phyloP scores from a whole-genome alignment of 2,329 filamentous ascomycete species.

The Hymenoscyphus salicellus region DNA sequence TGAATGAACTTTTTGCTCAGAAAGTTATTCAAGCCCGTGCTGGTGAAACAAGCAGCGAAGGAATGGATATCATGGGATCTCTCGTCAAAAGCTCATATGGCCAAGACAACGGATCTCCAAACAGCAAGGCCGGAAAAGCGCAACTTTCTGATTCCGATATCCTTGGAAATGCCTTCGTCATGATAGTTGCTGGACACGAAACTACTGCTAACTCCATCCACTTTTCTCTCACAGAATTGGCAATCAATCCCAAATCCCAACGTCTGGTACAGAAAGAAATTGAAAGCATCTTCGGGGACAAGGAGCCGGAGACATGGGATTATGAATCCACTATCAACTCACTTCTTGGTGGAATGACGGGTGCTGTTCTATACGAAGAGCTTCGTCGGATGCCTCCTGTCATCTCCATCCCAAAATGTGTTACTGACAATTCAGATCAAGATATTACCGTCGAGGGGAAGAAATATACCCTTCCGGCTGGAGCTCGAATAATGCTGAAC shows the following conservation, averaged over 20 bases:
- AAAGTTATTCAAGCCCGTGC: constrained; percentile 47
- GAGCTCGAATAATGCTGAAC: constrained; percentile 54
- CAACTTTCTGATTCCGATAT: constrained; percentile 64
- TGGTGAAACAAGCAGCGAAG: constrained; percentile 39
- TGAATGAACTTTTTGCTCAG: constrained; percentile 55
- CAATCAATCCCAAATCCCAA: constrained; percentile 62
- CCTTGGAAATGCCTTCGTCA: constrained; percentile 67
- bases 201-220: constrained; percentile 74
- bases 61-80: constrained; percentile 56
- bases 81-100: constrained; percentile 47
- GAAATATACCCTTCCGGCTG: constrained; percentile 56
- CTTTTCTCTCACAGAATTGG: constrained; percentile 66
- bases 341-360: constrained; percentile 67
- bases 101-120: constrained; percentile 27
- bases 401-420: constrained; percentile 67
- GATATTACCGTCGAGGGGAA: constrained; percentile 57
- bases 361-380: constrained; percentile 75
- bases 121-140: constrained; percentile 45
- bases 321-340: constrained; percentile 66
- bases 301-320: constrained; percentile 61
- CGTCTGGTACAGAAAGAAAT: constrained; percentile 66
- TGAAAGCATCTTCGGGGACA: constrained; percentile 59
- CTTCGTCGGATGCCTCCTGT: constrained; percentile 71
- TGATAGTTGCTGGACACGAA: constrained; percentile 74
- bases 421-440: constrained; percentile 50